Evolutionary conservation across 2,329 filamentous ascomycete species (phyloP), one percentile per base, ranked within the genome.

Genomic region (Fusarium napiforme): DNA sequence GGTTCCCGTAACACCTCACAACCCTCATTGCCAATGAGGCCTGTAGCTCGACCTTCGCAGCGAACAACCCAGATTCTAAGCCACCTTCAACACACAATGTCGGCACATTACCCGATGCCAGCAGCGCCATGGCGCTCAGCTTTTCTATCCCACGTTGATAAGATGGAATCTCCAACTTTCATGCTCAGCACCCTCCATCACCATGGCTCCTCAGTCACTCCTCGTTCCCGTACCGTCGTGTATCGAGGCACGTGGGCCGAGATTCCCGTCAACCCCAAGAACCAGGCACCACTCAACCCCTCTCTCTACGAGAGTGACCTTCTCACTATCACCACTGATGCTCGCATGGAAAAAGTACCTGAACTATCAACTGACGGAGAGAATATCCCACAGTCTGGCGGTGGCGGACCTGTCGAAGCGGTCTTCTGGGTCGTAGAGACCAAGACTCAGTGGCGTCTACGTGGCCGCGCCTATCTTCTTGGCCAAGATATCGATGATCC

Each of bases 281-380:
- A 96, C 82, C 84, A 89, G 39, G 92, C 93, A 7, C 86, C 90
- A 71, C 86, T 86, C 71, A 98, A 98, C 81, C 91, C 93, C 9
- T 75, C 83, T 34, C 55, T 82, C 2, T 97, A 89, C 79, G 91
- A 93, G 78, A 94, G 90, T 76, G 95, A 98, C 74, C 84, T 96
- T 75, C 88, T 93, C 7, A 92, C 93, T 2, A 92, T 98, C 78
- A 97, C 96, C 2, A 97, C 95, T 0, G 96, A 98, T 81, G 90
- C 89, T 14, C 90, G 96, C 50, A 97, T 97, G 94, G 88, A 91
- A 67, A 98, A 98, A 85, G 86, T 93, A 1, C 85, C 86, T 6
- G 92, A 98, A 81, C 82, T 98, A 7, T 89, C 30, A 86, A 50
- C 42, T 50, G 66, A 59, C 83, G 86, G 42, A 83, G 84, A 76